Base-by-base conservation (phyloP, 768 basidiomycete genomes). In the Boletus pseudopeckii region DNA sequence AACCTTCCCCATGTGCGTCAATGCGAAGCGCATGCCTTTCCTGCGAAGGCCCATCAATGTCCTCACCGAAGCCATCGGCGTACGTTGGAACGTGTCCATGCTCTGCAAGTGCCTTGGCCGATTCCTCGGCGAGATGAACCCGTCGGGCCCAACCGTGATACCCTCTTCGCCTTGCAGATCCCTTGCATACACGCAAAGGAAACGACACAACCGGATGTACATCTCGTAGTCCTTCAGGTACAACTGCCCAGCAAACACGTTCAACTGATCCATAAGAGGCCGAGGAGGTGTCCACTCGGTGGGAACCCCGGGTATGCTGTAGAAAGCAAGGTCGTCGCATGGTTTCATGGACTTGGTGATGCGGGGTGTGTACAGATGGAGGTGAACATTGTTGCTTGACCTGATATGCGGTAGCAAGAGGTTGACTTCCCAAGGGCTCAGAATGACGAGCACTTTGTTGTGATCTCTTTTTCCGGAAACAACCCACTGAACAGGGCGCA, bases 341-440 rank as follows among this genome's bases (percentile, higher is more conserved):
- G 74, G 57, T 24, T 63, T 60, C 71, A 72, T 74, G 5, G 60
- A 60, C 37, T 63, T 54, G 9, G 60, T 68, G 45, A 72, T 66
- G 3, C 75, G 65, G 1, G 78, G 74, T 1, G 75, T 61, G 55
- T 80, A 80, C 3, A 73, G 40, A 55, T 79, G 76, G 17, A 80
- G 69, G 46, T 69, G 65, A 15, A 74, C 73, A 8, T 58, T 22
- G 11, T 61, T 55, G 60, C 68, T 69, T 22, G 33, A 34, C 17
- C 66, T 71, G 51, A 80, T 75, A 0, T n/a, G 11, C 60, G 73
- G 66, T 6, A 78, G 62, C n/a, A 77, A 64, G 38, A 50, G 52
- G 40, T 80, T 67, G 37, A 61, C 74, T 60, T 80, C 77, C 51
- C 36, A 64, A 10, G 73, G 72, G 62, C 79, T 81, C 58, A 79